Base-by-base conservation (phyloP, 306 rosid species). In the Quercus aquifolioides region DNA sequence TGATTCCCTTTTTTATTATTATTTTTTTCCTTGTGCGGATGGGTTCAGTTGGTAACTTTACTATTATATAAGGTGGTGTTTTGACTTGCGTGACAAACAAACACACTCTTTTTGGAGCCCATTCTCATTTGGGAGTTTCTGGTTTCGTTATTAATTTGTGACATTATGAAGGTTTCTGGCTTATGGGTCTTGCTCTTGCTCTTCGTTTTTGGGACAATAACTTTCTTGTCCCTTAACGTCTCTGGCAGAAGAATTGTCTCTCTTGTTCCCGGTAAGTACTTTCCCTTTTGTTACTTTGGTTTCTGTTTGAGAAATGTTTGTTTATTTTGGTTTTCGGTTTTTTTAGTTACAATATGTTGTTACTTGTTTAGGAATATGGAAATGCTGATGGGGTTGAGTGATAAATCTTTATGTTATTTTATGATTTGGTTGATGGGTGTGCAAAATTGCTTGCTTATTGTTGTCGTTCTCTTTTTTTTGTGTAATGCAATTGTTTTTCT, bases 111-210 rank as follows among this genome's bases (percentile, higher is more conserved):
- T 55, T 26, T n/a, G 59, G 31, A 13, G 76, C 4, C 13, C 26
- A 38, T 18, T 73, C 51, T 81, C 55, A 23, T 57, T 65, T 46
- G 68, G 75, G 60, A 35, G 13, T 17, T n/a, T 62, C 52, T 3
- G 14, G 49, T 57, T 28, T 76, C 71, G 51, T 31, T 30, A 21
- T 33, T 33, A 33, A 33, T 31, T 67, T 69, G 67, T 41, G 70
- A 65, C 80, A 79, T 58, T 35, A 93, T 90, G 98, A 92, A 89
- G 88, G 60, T 76, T 87, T 87, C 92, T 81, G 83, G 80, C 25
- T 64, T 84, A 23, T 87, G 83, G 85, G 83, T 76, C 80, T 70
- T 89, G 71, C 59, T 87, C 57, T 75, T 89, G 75, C 59, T 86
- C 65, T 75, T 89, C 75, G 28, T 79, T 78, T 71, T 83, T 65